Evolutionary conservation across 805 yeast species (phyloP).

Genomic region (Metschnikowia vanudenii): DNA sequence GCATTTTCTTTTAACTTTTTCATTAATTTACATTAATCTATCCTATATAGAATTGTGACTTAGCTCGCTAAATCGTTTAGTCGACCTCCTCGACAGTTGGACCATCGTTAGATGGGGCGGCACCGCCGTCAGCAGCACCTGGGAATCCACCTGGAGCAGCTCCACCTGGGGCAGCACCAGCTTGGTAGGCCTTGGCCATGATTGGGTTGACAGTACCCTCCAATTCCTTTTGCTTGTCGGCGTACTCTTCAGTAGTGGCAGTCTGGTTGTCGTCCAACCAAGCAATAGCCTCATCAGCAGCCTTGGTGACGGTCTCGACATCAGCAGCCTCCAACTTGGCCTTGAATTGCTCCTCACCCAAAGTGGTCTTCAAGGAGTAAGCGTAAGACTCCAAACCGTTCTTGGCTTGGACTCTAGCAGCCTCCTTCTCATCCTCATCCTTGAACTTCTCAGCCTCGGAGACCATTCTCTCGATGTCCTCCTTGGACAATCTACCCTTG

Average conservation of each 20-base stretch:
- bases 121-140: conserved; percentile 51
- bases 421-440: conserved; percentile 73
- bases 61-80: conserved; percentile 28
- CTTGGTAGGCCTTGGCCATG: conserved; percentile 95
- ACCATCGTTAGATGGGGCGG: conserved; percentile 42
- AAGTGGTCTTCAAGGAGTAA: conserved; percentile 74
- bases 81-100: conserved; percentile 57
- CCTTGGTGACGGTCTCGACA: conserved; percentile 66
- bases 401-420: conserved; percentile 89
- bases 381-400: conserved; percentile 94
- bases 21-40: conserved; percentile 16
- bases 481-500: conserved; percentile 97
- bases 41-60: conserved; percentile 10
- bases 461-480: conserved; percentile 97
- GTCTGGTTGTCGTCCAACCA: conserved; percentile 95
- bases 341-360: conserved; percentile 67
- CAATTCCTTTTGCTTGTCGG: conserved; percentile 92
- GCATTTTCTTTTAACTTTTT: background rate
- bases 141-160: conserved; percentile 52
- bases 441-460: conserved; percentile 88
- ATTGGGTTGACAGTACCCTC: conserved; percentile 95
- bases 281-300: conserved; percentile 78
- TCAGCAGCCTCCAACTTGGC: conserved; percentile 61
- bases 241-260: conserved; percentile 88
- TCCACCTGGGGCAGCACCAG: conserved; percentile 79